Evolutionary conservation across 2,329 filamentous ascomycete genomes (phyloP), one percentile per base, ranked within the genome.

Genomic region (Alternaria conjuncta): DNA sequence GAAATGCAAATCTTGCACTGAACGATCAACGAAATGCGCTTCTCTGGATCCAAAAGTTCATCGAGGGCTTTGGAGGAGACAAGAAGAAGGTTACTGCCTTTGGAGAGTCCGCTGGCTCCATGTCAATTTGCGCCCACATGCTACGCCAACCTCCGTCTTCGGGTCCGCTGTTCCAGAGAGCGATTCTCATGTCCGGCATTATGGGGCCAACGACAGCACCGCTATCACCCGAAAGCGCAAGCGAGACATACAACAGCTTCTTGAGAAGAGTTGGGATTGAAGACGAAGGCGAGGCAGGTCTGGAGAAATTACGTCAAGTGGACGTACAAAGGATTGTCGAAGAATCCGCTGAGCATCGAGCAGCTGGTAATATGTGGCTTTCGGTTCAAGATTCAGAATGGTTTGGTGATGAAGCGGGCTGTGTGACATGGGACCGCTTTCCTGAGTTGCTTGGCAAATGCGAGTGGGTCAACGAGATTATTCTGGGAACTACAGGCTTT

Each of bases 71-170:
- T 51, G 79, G 79, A 0, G 79, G 79, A 13, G 72, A 81, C 59
- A 56, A 57, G 1, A 57, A 57, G 3, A 71, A 71, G 6, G 65
- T 80, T 4, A 81, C 79, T 0, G 64, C 80, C 0, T 77, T 83
- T 13, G 84, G 84, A 3, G 81, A 85, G 67, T 82, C 79, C 36
- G 83, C 83, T 3, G 84, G 84, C n/a, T 81, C 72, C 9, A 77
- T 70, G 20, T 67, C 60, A 8, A 74, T 73, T 21, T 71, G 66
- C n/a, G 64, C 61, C n/a, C 72, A 75, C 20, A 69, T 75, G 70
- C 66, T 76, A 1, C 51, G 59, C 43, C 9, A 28, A n/a, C 55
- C 57, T 10, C 69, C 67, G 5, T 12, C 53, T 4, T 25, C 30
- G 1, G 67, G 67, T 1, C 68, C 71, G 13, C 43, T 76, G 6